Base-by-base conservation (phyloP, 176 grass and related monocot species). In the Rhipidocladum racemiflorum region DNA sequence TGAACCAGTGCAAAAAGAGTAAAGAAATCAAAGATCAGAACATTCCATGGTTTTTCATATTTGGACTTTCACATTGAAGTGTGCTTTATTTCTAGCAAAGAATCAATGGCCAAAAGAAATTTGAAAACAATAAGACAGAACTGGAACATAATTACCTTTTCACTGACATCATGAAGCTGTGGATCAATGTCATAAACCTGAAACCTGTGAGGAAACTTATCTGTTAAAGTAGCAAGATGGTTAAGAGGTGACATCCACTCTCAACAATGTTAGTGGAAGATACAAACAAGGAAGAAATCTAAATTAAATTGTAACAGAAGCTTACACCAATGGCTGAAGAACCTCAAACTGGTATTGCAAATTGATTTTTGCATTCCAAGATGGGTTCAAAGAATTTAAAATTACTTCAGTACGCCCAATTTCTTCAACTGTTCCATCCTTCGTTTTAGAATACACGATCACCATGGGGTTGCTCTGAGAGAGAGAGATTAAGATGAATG, bases 391-490 rank as follows among this genome's bases (percentile, higher is more conserved):
- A 70, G 85, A 88, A 90, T 93, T 93, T 65, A 90, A 81, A 63
- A 93, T 79, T 78, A 99, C 92, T 99, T 99, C 96, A 65, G 92
- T 95, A 50, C 92, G 96, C n/a, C 91, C 92, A 73, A 99, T 90
- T 83, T 99, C 96, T 87, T 95, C 92, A 69, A 95, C 83, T 74
- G 87, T 30, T 59, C 96, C 96, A 65, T 99, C 91, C 84, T 81
- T 91, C 25, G 82, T 84, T 89, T 92, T 97, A 53, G 75, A 80
- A 69, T 91, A 95, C 57, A 91, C 57, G 50, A 93, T 40, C 25
- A 90, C 87, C 91, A 99, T 91, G 50, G 96, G 87, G 53, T 99
- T 94, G 62, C 68, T 91, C 96, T 99, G 77, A 55, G 14, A 65
- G 38, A 85, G 21, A 39, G 43, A 81, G 17, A 72, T 79, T 65